A percentile compares a stretch with the other conserved stretches of the same genome.
phyloP scores from a whole-genome alignment of 1,284 basidiomycete genomes.

The Apiotrichum domesticum region DNA sequence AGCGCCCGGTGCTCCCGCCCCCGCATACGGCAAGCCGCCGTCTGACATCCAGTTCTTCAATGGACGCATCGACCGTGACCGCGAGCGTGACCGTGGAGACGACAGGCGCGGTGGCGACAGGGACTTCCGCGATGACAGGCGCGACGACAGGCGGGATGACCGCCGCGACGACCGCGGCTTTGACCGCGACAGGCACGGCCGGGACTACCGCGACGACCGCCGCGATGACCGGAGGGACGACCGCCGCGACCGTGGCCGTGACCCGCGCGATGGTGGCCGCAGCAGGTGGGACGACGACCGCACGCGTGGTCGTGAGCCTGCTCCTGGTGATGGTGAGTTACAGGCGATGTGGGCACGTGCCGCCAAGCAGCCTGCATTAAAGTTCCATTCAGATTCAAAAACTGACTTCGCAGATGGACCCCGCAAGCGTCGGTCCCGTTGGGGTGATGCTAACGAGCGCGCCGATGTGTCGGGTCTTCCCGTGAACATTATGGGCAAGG shows the following conservation, averaged over 20 bases:
- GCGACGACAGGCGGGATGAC: conserved; percentile 25
- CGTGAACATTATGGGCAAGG: conserved; percentile 84
- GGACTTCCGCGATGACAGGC: conserved; percentile 11
- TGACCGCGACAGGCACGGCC: conserved; percentile 20
- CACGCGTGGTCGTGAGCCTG: conserved; percentile 24
- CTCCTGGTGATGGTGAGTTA: conserved; percentile 29
- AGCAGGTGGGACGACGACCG: conserved; percentile 25
- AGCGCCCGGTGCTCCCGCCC: conserved; percentile 49
- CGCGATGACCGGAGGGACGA: conserved; percentile 18
- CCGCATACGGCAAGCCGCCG: conserved; percentile 31
- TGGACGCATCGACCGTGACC: conserved; percentile 33
- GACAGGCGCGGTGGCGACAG: conserved; percentile 9
- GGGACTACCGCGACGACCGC: conserved; percentile 11
- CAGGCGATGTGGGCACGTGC: conserved; percentile 10
- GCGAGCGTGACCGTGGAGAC: conserved; percentile 13
- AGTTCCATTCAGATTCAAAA: too few species aligned
- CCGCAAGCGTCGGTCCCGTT: conserved; percentile 87
- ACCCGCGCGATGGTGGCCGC: conserved; percentile 15
- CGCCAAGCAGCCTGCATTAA: not conserved
- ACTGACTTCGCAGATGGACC: conserved; percentile 57
- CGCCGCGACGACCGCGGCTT: conserved; percentile 13
- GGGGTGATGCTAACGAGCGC: conserved; percentile 77
- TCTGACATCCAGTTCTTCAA: conserved; percentile 43
- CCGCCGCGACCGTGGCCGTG: conserved; percentile 5
- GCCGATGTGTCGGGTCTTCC: conserved; percentile 82